Evolutionary conservation across 2,329 filamentous ascomycete genomes (phyloP).

Genomic region (Alternaria conjuncta): DNA sequence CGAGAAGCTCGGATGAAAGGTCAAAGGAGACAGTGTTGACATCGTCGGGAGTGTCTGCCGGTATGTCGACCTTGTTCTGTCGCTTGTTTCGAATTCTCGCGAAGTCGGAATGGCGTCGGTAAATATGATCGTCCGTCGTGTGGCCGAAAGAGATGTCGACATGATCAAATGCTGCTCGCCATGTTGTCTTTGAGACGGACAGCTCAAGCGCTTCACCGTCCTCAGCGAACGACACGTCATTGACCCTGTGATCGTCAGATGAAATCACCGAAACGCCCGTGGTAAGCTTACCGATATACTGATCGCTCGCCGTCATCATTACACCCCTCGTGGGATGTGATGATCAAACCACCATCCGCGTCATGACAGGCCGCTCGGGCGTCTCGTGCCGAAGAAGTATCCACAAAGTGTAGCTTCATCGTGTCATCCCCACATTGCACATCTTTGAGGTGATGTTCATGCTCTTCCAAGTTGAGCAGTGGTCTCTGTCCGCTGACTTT

Average conservation of each 20-base stretch:
- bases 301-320: conserved; percentile 46
- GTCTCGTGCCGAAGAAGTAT: conserved; percentile 30
- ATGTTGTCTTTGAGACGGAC: conserved; percentile 28
- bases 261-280: background rate
- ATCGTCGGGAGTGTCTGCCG: conserved; percentile 26
- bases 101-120: conserved; percentile 39
- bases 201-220: conserved; percentile 37
- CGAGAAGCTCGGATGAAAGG: conserved; percentile 26
- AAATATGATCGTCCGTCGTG: conserved; percentile 37
- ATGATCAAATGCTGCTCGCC: conserved; percentile 39
- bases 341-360: conserved; percentile 35
- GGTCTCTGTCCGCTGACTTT: conserved; percentile 40
- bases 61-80: conserved; percentile 26
- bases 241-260: conserved; percentile 23
- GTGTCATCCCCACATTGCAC: conserved; percentile 34
- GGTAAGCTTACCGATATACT: conserved; percentile 38
- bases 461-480: conserved; percentile 45
- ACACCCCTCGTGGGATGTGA: conserved; percentile 47
- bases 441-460: conserved; percentile 43
- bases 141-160: conserved; percentile 43
- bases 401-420: conserved; percentile 41
- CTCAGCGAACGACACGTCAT: conserved; percentile 26
- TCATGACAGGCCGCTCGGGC: conserved; percentile 33
- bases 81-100: conserved; percentile 23
- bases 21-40: conserved; percentile 29